Conservation (phyloP, 768 basidiomycete genomes). For the Inosperma sp. region DNA sequence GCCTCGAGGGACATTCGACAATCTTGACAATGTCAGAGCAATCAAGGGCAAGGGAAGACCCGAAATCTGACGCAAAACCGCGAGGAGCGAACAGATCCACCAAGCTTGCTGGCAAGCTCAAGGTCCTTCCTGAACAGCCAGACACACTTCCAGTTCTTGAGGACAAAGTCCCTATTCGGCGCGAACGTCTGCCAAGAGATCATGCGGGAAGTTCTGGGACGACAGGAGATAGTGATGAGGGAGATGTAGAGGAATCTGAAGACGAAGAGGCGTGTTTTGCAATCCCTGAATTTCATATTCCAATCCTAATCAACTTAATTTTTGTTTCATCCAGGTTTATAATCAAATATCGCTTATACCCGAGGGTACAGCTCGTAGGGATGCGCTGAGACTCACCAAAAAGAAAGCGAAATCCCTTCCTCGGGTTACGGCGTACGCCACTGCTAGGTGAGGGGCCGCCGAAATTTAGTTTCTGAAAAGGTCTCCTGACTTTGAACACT, state of each 20-base stretch:
- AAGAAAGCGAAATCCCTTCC: conserved; percentile 91
- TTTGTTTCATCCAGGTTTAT: conserved; percentile 57
- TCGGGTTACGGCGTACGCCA: conserved; percentile 94
- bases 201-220: conserved; percentile 46
- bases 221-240: conserved; percentile 67
- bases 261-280: conserved; percentile 64
- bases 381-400: conserved; percentile 86
- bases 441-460: conserved; percentile 80
- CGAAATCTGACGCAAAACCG: conserved; percentile 40
- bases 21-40: conserved; percentile 5
- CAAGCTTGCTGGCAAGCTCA: conserved; percentile 80
- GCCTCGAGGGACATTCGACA: too few relatives aligned
- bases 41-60: neutral
- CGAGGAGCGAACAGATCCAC: conserved; percentile 76
- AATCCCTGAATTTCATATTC: conserved; percentile 32
- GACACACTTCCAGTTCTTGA: conserved; percentile 42
- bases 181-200: conserved; percentile 31
- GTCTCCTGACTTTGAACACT: conserved; percentile 2
- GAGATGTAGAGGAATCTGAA: conserved; percentile 58
- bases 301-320: neutral
- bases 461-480: too few relatives aligned
- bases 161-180: conserved; percentile 20
- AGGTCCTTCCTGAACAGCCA: conserved; percentile 83
- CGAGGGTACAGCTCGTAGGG: conserved; percentile 87
- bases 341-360: conserved; percentile 93